phyloP scores from a whole-genome alignment of 75 land plant genomes.

The Pseudotsuga menziesii region DNA sequence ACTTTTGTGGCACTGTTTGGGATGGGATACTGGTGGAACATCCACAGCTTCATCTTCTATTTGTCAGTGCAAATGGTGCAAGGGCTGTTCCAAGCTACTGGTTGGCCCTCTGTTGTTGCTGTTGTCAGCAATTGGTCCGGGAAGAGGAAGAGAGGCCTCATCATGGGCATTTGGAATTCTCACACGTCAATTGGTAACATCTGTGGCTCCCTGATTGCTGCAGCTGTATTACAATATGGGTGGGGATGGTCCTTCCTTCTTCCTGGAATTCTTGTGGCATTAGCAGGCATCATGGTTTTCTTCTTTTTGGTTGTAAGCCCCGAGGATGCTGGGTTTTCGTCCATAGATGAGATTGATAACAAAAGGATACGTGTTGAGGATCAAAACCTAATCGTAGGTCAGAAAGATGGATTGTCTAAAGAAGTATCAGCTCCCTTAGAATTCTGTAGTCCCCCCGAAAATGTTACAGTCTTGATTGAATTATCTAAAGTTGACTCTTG shows the following conservation, averaged over 20 bases:
- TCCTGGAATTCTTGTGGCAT: constrained; percentile 56
- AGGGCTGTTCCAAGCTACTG: constrained; percentile 82
- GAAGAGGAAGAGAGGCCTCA: constrained; percentile 73
- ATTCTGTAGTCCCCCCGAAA: not conserved
- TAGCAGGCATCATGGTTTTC: constrained; percentile 53
- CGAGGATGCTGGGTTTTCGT: constrained; percentile 36
- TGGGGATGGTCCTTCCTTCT: constrained; percentile 88
- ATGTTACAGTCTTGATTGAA: not conserved
- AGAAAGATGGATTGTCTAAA: not conserved
- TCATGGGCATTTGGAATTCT: constrained; percentile 96
- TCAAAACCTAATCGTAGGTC: no score
- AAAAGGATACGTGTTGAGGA: not conserved
- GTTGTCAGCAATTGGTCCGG: constrained; percentile 86
- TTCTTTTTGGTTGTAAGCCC: constrained; percentile 66
- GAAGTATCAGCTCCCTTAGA: not conserved
- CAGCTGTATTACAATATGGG: constrained; percentile 56
- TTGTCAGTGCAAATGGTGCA: constrained; percentile 63
- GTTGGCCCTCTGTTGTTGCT: constrained; percentile 91
- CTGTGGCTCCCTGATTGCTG: constrained; percentile 66
- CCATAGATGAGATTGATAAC: not conserved
- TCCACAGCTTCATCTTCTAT: constrained; percentile 64
- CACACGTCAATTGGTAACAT: constrained; percentile 88
- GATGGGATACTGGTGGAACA: constrained; percentile 63
- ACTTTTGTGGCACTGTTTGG: constrained; percentile 64
- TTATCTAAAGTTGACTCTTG: not conserved